phyloP scores from a whole-genome alignment of 805 yeast species.

The Nakazawaea anatomiae region DNA sequence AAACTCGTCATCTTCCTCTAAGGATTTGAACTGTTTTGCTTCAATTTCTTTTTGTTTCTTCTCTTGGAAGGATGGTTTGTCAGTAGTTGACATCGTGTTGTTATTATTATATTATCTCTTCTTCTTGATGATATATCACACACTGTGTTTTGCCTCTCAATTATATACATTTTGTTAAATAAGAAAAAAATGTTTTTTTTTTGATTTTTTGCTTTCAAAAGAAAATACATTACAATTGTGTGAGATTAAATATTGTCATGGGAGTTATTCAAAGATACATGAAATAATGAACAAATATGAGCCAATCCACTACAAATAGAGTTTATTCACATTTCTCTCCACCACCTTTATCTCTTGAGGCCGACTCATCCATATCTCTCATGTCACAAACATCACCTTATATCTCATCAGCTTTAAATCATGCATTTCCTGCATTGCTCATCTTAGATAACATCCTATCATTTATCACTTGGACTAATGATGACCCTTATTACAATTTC shows the following conservation, averaged over 20 bases:
- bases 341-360: background rate
- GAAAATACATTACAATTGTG: background rate
- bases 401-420: conserved; percentile 39
- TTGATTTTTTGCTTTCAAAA: background rate
- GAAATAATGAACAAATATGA: conserved; percentile 1
- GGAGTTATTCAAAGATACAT: background rate
- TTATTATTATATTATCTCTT: background rate
- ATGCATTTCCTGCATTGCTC: conserved; percentile 41
- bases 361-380: background rate
- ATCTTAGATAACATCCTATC: conserved; percentile 38
- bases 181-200: background rate
- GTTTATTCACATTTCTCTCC: conserved; percentile 11
- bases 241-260: background rate
- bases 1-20: conserved; percentile 95
- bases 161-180: too few species aligned
- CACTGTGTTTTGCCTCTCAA: too few species aligned
- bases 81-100: background rate
- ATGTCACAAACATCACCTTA: conserved; percentile 27
- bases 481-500: conserved; percentile 38
- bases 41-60: conserved; percentile 7
- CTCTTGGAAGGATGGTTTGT: conserved; percentile 1
- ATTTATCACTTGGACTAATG: conserved; percentile 50
- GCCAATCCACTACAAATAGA: conserved; percentile 3
- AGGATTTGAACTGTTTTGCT: conserved; percentile 49
- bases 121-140: too few species aligned